Percentiles rank a stretch among this genome's conserved stretches.
phyloP scores from a whole-genome alignment of 2,329 filamentous ascomycete species.

The Trichoderma koningii region DNA sequence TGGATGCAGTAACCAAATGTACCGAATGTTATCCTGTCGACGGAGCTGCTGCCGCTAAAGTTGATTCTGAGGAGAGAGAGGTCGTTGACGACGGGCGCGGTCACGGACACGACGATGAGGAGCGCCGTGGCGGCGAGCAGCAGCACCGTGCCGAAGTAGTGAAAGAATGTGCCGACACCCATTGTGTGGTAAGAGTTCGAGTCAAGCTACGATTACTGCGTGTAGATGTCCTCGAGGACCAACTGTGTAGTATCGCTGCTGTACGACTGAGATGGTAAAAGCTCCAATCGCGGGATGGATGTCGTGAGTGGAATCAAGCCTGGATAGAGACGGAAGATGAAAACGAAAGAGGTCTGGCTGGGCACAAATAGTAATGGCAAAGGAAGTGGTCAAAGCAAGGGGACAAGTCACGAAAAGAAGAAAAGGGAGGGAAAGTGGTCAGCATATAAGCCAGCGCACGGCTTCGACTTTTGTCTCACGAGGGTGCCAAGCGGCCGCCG shows the following conservation, averaged over 20 bases:
- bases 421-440: conserved; percentile 11
- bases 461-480: conserved; percentile 24
- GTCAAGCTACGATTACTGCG: not conserved
- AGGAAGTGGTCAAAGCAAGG: conserved; percentile 17
- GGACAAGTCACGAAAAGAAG: not conserved
- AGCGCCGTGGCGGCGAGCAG: conserved; percentile 58
- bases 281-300: not conserved
- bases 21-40: conserved; percentile 53
- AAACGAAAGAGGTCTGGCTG: conserved; percentile 16
- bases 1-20: conserved; percentile 61
- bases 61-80: conserved; percentile 57
- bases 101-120: conserved; percentile 60
- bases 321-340: not conserved
- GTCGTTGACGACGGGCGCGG: conserved; percentile 59
- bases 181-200: conserved; percentile 38
- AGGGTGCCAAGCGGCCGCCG: conserved; percentile 23
- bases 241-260: not conserved
- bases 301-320: not conserved
- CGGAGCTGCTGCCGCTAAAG: conserved; percentile 42
- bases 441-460: conserved; percentile 28
- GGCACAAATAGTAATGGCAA: conserved; percentile 9
- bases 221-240: not conserved
- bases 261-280: not conserved
- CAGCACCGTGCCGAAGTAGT: conserved; percentile 60
- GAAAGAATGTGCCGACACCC: conserved; percentile 53